Conservation (phyloP, 2,329 filamentous ascomycete species). For the Chalaropsis thielavioides region DNA sequence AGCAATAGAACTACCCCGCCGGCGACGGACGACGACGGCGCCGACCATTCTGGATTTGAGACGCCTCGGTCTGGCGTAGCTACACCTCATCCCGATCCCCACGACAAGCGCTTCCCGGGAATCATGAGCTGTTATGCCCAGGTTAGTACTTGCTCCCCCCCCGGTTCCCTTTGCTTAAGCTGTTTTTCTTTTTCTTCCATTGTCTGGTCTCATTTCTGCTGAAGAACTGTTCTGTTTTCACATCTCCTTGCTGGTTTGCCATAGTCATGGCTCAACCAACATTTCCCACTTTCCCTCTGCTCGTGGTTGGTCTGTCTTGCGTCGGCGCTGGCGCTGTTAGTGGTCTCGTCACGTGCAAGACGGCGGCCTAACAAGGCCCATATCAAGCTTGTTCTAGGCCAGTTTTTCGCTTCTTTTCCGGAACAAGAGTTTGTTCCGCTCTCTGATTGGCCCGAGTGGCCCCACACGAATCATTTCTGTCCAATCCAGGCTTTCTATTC, state of each 20-base stretch:
- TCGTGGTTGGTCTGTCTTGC: neutral
- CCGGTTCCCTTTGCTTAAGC: conserved; percentile 23
- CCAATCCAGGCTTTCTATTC: neutral
- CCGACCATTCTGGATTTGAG: conserved; percentile 67
- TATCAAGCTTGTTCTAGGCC: neutral
- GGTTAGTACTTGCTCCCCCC: conserved; percentile 77
- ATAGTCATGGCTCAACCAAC: neutral
- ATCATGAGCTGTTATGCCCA: conserved; percentile 98
- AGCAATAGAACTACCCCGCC: conserved; percentile 36
- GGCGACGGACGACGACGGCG: conserved; percentile 51
- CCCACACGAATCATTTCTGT: neutral
- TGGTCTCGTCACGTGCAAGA: neutral
- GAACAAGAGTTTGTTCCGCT: conserved; percentile 22
- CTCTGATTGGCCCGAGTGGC: conserved; percentile 26
- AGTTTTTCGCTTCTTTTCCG: neutral
- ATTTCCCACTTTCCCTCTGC: neutral
- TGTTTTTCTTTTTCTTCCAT: neutral
- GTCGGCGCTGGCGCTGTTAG: neutral
- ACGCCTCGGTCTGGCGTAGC: conserved; percentile 82
- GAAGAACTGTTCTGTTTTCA: neutral
- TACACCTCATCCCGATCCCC: conserved; percentile 83
- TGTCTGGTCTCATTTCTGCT: neutral
- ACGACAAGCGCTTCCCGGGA: conserved; percentile 87
- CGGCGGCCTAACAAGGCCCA: neutral
- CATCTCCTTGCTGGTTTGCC: neutral